Evolutionary conservation across 2,329 filamentous ascomycete genomes (phyloP).

Genomic region (Chaetothyriales sp.): DNA sequence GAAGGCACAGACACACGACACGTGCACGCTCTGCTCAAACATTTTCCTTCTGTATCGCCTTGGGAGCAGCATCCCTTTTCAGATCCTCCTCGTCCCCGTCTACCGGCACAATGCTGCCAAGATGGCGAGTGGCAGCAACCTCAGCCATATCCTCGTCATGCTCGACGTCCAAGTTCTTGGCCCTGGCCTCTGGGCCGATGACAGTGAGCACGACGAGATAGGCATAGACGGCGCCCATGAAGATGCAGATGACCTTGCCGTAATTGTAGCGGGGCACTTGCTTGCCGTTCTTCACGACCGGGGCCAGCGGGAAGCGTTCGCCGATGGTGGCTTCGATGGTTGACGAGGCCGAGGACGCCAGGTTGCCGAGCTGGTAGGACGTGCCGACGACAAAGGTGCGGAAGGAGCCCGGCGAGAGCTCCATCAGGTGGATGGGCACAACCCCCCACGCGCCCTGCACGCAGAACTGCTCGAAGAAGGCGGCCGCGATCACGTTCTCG

Average conservation of each 20-base stretch:
- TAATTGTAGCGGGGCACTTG: slow-evolving; percentile 48
- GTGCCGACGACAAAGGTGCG: slow-evolving; percentile 49
- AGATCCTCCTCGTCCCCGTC: slow-evolving; percentile 6
- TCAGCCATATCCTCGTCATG: slow-evolving; percentile 33
- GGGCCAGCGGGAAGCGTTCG: slow-evolving; percentile 55
- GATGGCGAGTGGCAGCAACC: slow-evolving; percentile 19
- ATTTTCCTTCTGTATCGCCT: slow-evolving; percentile 3
- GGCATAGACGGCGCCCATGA: slow-evolving; percentile 69
- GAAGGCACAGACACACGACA: too few species aligned
- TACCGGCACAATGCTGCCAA: slow-evolving; percentile 4
- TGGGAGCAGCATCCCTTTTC: slow-evolving; percentile 9
- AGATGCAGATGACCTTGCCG: slow-evolving; percentile 74
- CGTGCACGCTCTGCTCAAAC: too few species aligned
- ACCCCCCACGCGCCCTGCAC: slow-evolving; percentile 65
- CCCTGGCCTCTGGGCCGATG: slow-evolving; percentile 34
- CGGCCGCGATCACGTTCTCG: slow-evolving; percentile 55
- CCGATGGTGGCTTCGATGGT: slow-evolving; percentile 66
- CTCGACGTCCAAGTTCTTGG: slow-evolving; percentile 32
- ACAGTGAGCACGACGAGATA: slow-evolving; percentile 40
- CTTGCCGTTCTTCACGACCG: slow-evolving; percentile 31
- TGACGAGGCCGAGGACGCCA: slow-evolving; percentile 46
- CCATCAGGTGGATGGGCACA: slow-evolving; percentile 55
- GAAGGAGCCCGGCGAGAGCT: slow-evolving; percentile 45
- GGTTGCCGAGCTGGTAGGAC: slow-evolving; percentile 48
- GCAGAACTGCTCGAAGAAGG: slow-evolving; percentile 72